These are phyloP conservation scores for Yamadazyma sp. DNA, from an alignment of 805 yeast genomes.

Conservation along the genomic window DNA sequence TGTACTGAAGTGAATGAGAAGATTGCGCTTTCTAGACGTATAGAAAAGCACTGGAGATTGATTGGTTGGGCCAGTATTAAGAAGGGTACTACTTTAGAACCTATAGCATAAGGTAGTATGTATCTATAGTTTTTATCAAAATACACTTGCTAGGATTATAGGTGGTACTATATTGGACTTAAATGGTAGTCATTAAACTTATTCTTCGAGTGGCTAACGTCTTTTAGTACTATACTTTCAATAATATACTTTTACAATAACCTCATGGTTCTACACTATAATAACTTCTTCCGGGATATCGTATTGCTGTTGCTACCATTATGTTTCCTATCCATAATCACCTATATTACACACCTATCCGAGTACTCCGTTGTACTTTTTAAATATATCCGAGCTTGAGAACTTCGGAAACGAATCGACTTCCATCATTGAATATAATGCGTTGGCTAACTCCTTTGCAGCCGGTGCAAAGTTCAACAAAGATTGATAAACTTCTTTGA, in stretches of 20 bases:
- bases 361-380: conserved; percentile 5
- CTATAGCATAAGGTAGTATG: conserved; percentile 47
- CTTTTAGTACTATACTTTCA: too few relatives aligned
- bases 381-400: conserved; percentile 22
- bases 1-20: conserved; percentile 98
- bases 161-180: too few relatives aligned
- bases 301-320: too few relatives aligned
- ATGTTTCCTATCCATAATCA: background rate
- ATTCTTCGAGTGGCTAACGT: too few relatives aligned
- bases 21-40: conserved; percentile 98
- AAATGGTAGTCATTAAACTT: too few relatives aligned
- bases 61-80: conserved; percentile 99
- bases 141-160: too few relatives aligned
- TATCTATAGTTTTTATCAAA: conserved; percentile 22
- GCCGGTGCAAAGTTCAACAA: conserved; percentile 27
- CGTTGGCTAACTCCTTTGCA: conserved; percentile 48
- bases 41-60: conserved; percentile 99
- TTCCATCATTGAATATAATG: conserved; percentile 62
- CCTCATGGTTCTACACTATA: too few relatives aligned
- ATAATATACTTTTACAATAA: too few relatives aligned
- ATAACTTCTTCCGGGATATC: too few relatives aligned
- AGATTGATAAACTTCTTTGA: conserved; percentile 13
- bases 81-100: conserved; percentile 88
- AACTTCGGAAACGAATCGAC: conserved; percentile 75
- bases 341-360: background rate